Base-by-base conservation (phyloP, 805 yeast genomes). In the Candida qinlingensis region DNA sequence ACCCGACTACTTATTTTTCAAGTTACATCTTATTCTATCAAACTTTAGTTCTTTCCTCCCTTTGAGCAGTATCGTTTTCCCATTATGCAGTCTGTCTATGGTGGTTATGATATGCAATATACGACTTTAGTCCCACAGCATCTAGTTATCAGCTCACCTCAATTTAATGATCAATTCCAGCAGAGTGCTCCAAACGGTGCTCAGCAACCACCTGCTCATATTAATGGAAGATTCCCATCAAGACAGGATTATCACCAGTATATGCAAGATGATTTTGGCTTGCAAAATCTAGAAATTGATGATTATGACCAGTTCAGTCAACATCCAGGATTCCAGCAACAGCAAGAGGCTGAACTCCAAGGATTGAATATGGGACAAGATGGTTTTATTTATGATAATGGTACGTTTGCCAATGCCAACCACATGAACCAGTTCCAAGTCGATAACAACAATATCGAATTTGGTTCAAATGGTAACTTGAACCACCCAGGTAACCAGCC, bases 101-200 rank as follows among this genome's bases (percentile, higher is more conserved):
- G 54, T 25, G 56, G 54, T 10, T 58, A 57, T 42, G 64, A 61
- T 10, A 37, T 57, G 33, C 49, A 59, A 27, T 61, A 55, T 45
- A 48, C 58, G 2, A 58, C 58, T 6, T 37, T 61, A 45, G 54
- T 57, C 3, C 59, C 62, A 5, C 65, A 61, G 45, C 62, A 59
- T 41, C 40, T 60, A 39, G 41, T 60, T 11, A 52, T 61, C 31
- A 51, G 49, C 39, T 56, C 64, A 1, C 62, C 62, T 4, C 58
- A 54, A 37, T 28, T 45, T 9, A 49, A 49, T 41, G 42, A 47
- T 30, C 51, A 53, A 39, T 50, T 46, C 49, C 49, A 51, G 39
- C 26, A 41, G 36, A 37, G 44, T 37, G 13, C 49, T 13, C 29
- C 45, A 12, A 34, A n/a, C 13, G 27, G 25, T 10, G 27, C 25